A percentile compares a stretch with the other conserved stretches of the same genome.
Evolutionary conservation across 495 filamentous ascomycete genomes (phyloP).

Genomic region (Rostrohypoxylon terebratum): DNA sequence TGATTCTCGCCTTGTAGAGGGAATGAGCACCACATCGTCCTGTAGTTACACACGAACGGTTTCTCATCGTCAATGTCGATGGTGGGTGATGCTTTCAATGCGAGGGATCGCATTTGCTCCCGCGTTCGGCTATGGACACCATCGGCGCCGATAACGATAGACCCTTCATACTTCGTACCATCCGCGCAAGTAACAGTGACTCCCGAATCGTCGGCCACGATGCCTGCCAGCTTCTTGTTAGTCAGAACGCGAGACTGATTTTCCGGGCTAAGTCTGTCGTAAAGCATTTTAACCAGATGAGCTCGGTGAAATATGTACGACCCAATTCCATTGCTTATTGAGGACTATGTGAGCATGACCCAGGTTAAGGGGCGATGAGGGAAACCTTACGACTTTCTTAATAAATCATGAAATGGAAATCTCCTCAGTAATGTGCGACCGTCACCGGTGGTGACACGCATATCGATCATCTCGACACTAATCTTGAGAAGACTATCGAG

Average conservation of each 20-base stretch:
- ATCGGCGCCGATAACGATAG: conserved; percentile 63
- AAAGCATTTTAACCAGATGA: conserved; percentile 49
- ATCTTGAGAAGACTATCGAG: conserved; percentile 41
- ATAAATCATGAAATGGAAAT: no score
- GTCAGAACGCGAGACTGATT: conserved; percentile 52
- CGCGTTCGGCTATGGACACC: conserved; percentile 60
- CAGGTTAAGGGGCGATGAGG: background rate
- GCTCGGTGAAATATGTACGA: conserved; percentile 25
- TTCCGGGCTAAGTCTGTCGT: conserved; percentile 46
- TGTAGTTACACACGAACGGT: conserved; percentile 32
- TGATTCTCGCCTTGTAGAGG: conserved; percentile 15
- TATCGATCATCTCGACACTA: background rate
- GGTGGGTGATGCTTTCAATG: conserved; percentile 34
- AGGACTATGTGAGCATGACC: background rate
- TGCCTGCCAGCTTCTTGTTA: conserved; percentile 49
- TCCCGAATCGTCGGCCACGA: conserved; percentile 37
- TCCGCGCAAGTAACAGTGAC: conserved; percentile 50
- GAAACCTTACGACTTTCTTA: conserved; percentile 4
- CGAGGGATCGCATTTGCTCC: conserved; percentile 50
- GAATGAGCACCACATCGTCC: conserved; percentile 31
- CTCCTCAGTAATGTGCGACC: background rate
- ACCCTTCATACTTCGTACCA: conserved; percentile 53
- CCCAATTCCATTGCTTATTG: conserved; percentile 22
- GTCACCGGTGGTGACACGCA: background rate
- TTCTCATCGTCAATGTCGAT: conserved; percentile 31